A percentile compares a stretch with the other conserved stretches of the same genome.
phyloP scores from a whole-genome alignment of 2,329 filamentous ascomycete genomes.

The Ceratocystis variospora region DNA sequence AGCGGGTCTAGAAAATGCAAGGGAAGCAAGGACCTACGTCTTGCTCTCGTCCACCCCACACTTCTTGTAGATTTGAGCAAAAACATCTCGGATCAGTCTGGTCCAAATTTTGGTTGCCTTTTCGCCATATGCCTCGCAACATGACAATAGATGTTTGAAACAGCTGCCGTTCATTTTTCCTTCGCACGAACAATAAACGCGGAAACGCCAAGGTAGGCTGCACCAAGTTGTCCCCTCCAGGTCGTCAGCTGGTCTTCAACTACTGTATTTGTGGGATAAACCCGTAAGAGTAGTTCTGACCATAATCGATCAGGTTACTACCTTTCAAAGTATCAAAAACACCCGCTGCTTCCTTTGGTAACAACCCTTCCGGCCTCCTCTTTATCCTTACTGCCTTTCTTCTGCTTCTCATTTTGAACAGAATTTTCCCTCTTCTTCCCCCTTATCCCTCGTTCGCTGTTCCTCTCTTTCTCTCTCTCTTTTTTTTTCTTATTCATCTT shows the following conservation, averaged over 20 bases:
- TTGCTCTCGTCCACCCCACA: not conserved
- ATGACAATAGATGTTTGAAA: not conserved
- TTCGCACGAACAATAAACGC: not conserved
- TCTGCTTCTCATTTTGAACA: not conserved
- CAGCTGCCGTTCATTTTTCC: not conserved
- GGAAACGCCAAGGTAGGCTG: not conserved
- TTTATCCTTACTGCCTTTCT: not conserved
- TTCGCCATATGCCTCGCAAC: not conserved
- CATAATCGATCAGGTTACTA: not conserved
- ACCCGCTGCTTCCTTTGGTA: not conserved
- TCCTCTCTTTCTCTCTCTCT: not conserved
- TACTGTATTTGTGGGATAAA: not conserved
- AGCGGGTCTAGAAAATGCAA: not conserved
- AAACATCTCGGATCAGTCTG: not conserved
- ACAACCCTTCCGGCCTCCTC: slow-evolving; percentile 4
- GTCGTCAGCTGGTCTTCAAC: not conserved
- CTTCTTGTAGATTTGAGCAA: not conserved
- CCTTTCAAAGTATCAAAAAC: not conserved
- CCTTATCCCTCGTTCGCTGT: not conserved
- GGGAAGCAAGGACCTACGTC: not conserved
- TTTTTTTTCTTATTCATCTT: not conserved
- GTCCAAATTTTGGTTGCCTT: not conserved
- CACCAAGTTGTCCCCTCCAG: not conserved
- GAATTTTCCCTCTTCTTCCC: not conserved
- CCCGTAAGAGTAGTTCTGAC: not conserved